Evolutionary conservation across 108 stramenopile genomes (phyloP).

Genomic region (Pelagomonas calceolata): DNA sequence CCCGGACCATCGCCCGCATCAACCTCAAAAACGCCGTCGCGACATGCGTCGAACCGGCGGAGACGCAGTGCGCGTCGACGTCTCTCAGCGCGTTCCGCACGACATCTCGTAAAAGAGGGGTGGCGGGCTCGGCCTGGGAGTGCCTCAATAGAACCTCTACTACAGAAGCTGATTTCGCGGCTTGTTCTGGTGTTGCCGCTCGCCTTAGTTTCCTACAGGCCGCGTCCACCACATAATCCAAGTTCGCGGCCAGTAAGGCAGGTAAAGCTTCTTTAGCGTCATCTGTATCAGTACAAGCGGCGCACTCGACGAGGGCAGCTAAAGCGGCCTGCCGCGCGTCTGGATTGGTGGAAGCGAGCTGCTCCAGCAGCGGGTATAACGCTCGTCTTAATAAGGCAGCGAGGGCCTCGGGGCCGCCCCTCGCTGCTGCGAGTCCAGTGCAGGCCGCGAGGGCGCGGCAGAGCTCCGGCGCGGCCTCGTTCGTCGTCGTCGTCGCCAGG

Average conservation of each 20-base stretch:
- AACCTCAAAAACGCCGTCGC: neutral
- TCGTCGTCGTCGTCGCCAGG: no score
- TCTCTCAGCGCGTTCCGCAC: neutral
- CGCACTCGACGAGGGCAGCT: neutral
- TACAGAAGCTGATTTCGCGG: neutral
- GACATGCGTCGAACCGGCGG: neutral
- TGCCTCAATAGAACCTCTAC: neutral
- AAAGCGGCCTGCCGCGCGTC: neutral
- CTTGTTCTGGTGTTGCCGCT: neutral
- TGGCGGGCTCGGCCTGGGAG: neutral
- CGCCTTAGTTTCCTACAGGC: neutral
- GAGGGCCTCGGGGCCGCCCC: neutral
- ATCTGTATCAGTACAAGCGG: neutral
- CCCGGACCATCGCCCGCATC: neutral
- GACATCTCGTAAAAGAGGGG: neutral
- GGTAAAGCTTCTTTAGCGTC: neutral
- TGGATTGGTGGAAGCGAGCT: neutral
- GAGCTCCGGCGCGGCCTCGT: neutral
- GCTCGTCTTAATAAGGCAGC: neutral
- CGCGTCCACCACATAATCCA: neutral
- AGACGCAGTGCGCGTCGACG: neutral
- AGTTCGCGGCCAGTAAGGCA: neutral
- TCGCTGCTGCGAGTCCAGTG: neutral
- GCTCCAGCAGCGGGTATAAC: neutral
- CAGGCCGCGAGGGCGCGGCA: neutral